Base-by-base conservation (phyloP, 306 rosid genomes). In the Lupinus albus region DNA sequence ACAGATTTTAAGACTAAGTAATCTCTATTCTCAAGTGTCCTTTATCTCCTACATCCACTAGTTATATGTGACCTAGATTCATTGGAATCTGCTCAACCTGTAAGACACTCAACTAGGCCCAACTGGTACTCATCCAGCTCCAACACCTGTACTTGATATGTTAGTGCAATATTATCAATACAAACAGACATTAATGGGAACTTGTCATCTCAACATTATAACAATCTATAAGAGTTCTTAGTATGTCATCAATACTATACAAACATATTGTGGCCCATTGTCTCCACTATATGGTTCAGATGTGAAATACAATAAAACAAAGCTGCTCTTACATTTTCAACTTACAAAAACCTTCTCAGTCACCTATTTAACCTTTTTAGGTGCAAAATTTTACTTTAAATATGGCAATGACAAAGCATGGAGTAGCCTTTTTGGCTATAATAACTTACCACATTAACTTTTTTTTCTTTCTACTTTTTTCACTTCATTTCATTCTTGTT, bases 161-260 rank as follows among this genome's bases (percentile, higher is more conserved):
- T 52, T 33, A 65, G 64, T 57, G 73, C 68, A 77, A 10, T 58
- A 49, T 10, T 47, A 30, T 58, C 56, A 32, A 18, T 47, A 66
- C 36, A 72, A 59, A 42, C 66, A 32, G 11, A 55, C 12, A 47
- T 66, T 66, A 61, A 57, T 42, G 18, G 53, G 56, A 47, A 45
- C 75, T 21, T 67, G 67, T 78, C 75, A 44, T 73, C 78, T 67
- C 75, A 73, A 33, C 53, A 61, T 73, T 33, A 73, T 73, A 44
- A 67, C 54, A 60, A 52, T n/a, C 16, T 65, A 11, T 45, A 49
- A 51, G 52, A 25, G n/a, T 70, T 64, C 71, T 60, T 42, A 65
- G 49, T n/a, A n/a, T n/a, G 54, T 61, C 72, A 71, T 67, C 17
- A 47, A 64, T 70, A 45, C 32, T 7, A 8, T 18, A 42, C 8